phyloP scores from a whole-genome alignment of 495 filamentous ascomycete genomes.

The Tetracladium marchalianum region DNA sequence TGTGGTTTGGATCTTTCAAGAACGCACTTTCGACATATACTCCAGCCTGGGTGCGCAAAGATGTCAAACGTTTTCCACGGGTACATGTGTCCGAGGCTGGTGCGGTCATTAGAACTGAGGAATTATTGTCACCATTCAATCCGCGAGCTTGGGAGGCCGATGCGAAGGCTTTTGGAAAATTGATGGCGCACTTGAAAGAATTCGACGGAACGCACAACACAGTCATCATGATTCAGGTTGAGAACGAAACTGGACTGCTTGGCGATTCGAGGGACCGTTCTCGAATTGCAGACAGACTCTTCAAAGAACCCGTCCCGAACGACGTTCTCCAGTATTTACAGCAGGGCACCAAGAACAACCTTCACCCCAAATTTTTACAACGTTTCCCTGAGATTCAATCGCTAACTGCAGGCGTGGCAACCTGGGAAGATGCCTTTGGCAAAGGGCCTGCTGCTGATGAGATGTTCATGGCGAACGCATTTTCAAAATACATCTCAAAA shows the following conservation, averaged over 20 bases:
- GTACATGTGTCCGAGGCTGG: slow-evolving; percentile 23
- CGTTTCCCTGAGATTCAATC: slow-evolving; percentile 22
- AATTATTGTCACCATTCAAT: slow-evolving; percentile 28
- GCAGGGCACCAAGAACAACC: slow-evolving; percentile 18
- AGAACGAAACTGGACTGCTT: slow-evolving; percentile 37
- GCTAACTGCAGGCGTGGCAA: slow-evolving; percentile 16
- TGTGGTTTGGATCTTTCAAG: slow-evolving; percentile 45
- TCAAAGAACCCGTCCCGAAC: slow-evolving; percentile 25
- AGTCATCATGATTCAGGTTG: slow-evolving; percentile 38
- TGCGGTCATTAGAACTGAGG: slow-evolving; percentile 20
- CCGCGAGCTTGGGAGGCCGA: slow-evolving; percentile 26
- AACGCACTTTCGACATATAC: slow-evolving; percentile 34
- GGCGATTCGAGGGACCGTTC: slow-evolving; percentile 36
- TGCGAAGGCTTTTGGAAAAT: slow-evolving; percentile 25
- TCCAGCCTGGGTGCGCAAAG: slow-evolving; percentile 34
- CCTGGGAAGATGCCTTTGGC: slow-evolving; percentile 34
- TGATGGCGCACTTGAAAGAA: slow-evolving; percentile 32
- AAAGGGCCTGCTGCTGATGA: slow-evolving; percentile 30
- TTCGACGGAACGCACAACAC: slow-evolving; percentile 32
- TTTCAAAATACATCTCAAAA: slow-evolving; percentile 30
- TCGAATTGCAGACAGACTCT: slow-evolving; percentile 24
- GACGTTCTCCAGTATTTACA: slow-evolving; percentile 24
- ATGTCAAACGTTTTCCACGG: slow-evolving; percentile 32
- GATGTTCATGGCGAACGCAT: slow-evolving; percentile 41
- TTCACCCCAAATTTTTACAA: slow-evolving; percentile 24